Base-by-base conservation (phyloP, 2,329 filamentous ascomycete genomes). In the Claviceps fusiformis region DNA sequence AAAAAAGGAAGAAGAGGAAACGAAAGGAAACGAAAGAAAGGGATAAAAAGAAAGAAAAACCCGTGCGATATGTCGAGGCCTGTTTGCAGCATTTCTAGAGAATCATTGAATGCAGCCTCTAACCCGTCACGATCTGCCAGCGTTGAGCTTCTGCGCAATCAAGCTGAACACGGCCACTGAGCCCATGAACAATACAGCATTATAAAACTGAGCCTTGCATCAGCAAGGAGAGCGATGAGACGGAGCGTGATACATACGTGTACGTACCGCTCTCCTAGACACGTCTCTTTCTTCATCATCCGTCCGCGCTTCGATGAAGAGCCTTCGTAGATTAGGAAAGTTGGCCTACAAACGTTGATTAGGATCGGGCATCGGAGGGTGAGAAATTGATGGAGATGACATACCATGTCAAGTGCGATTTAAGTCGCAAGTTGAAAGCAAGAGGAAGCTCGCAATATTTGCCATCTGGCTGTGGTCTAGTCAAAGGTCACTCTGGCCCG, bases 251-350 rank as follows among this genome's bases (percentile, higher is more conserved):
- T 35, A 29, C 35, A n/a, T 2, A 46, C 5, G 55, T 54, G 56
- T 55, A 71, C 87, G 66, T 74, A 96, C 93, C 53, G 93, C 93
- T 71, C 85, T 95, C 61, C 93, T 80, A 15, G 93, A 97, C 62
- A 97, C 93, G 58, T 90, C 87, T 68, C 93, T 87, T 71, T 97
- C 93, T 69, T 98, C 93, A 54, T 87, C 85, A 66, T 97, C 92
- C 3, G 89, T 91, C 56, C 93, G 81, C 37, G 92, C 87, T 73
- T 97, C 92, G 54, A 96, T 92, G 66, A 98, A 97, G 57, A 98
- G 84, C 15, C 93, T 87, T 52, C 93, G 85, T n/a, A 98, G 79
- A 67, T 98, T 97, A 41, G 93, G 93, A 53, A 97, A 82, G 67
- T 84, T 91, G 44, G 86, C 87, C 74, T 87, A 56, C n/a, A n/a